phyloP scores from a whole-genome alignment of 164 flowering plant genomes.

The Annona squamosa region DNA sequence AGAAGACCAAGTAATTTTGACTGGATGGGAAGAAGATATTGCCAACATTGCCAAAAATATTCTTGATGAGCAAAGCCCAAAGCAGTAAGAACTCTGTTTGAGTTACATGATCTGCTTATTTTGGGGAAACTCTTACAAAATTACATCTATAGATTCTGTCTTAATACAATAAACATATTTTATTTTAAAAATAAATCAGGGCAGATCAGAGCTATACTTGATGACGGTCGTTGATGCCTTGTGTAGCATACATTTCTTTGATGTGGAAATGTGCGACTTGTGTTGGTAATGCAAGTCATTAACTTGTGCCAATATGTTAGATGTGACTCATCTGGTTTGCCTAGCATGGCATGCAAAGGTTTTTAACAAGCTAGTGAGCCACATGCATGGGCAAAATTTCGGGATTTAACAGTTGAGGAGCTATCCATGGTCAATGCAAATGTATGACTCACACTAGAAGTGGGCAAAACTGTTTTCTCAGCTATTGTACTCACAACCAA shows the following conservation, averaged over 20 bases:
- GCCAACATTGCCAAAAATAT: conserved; percentile 50
- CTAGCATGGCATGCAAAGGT: not conserved
- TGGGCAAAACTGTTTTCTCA: not conserved
- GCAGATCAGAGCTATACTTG: not conserved
- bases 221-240: not conserved
- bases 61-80: conserved; percentile 61
- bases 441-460: not conserved
- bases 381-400: not conserved
- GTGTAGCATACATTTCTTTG: not conserved
- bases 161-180: not conserved
- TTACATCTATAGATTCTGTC: not conserved
- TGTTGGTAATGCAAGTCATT: not conserved
- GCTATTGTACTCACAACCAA: not conserved
- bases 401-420: not conserved
- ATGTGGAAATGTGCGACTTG: not conserved
- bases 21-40: conserved; percentile 70
- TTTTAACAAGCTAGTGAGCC: not conserved
- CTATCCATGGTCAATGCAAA: not conserved
- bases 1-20: conserved; percentile 41
- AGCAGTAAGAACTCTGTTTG: conserved; percentile 35
- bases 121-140: not conserved
- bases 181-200: not conserved
- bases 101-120: not conserved
- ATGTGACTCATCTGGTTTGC: not conserved
- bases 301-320: not conserved